These are phyloP conservation scores for Pleomassaria siparia DNA, from an alignment of 2,329 filamentous ascomycete species.

Conservation along the genomic window DNA sequence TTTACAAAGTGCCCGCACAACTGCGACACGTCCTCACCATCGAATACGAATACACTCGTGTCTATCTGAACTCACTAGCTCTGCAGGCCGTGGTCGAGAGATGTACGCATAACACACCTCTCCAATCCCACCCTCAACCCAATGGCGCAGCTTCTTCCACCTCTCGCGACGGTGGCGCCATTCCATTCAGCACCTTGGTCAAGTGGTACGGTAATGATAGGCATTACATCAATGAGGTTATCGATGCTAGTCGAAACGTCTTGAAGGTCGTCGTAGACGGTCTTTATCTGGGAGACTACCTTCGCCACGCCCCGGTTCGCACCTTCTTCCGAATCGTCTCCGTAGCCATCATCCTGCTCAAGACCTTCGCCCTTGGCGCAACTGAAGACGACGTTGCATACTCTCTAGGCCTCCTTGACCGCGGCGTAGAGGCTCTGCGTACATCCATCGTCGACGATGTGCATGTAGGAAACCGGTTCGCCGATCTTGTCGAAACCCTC, in stretches of 20 bases:
- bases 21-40: constrained; percentile 81
- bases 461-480: constrained; percentile 80
- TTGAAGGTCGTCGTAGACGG: constrained; percentile 75
- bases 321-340: constrained; percentile 87
- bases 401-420: constrained; percentile 73
- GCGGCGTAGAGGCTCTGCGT: constrained; percentile 71
- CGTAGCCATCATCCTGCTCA: constrained; percentile 81
- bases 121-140: constrained; percentile 36
- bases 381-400: constrained; percentile 76
- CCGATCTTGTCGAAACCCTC: constrained; percentile 77
- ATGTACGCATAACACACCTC: constrained; percentile 72
- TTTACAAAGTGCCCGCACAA: constrained; percentile 53
- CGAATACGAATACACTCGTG: constrained; percentile 92
- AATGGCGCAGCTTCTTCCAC: constrained; percentile 22
- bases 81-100: constrained; percentile 93
- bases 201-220: constrained; percentile 61
- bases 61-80: constrained; percentile 92
- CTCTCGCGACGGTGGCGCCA: constrained; percentile 44
- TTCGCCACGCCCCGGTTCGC: constrained; percentile 79
- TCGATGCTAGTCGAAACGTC: constrained; percentile 76
- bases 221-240: constrained; percentile 68
- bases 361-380: constrained; percentile 79
- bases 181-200: constrained; percentile 48
- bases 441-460: constrained; percentile 83
- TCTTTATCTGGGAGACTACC: constrained; percentile 70